Evolutionary conservation across 2,329 filamentous ascomycete species (phyloP).

Genomic region (Metarhizium humberi): DNA sequence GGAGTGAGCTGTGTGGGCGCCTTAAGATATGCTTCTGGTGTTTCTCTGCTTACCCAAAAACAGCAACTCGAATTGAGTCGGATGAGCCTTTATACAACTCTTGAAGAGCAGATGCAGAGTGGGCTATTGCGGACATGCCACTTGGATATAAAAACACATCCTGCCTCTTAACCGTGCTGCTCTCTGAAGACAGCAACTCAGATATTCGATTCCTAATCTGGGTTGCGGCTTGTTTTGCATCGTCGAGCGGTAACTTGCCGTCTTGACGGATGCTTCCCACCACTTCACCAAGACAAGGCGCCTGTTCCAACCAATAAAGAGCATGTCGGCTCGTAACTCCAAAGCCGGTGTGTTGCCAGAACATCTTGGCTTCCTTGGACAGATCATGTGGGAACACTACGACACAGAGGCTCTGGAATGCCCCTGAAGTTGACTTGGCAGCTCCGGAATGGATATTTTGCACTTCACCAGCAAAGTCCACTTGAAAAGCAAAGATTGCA

Average conservation of each 20-base stretch:
- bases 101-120: slow-evolving; percentile 11
- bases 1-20: neutral
- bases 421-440: neutral
- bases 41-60: slow-evolving; percentile 16
- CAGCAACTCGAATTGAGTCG: slow-evolving; percentile 11
- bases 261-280: neutral
- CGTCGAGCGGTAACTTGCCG: neutral
- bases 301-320: slow-evolving; percentile 14
- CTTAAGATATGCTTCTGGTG: neutral
- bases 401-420: slow-evolving; percentile 8
- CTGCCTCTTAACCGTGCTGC: slow-evolving; percentile 3
- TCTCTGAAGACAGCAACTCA: slow-evolving; percentile 10
- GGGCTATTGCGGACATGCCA: slow-evolving; percentile 41
- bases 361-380: slow-evolving; percentile 14
- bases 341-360: slow-evolving; percentile 20
- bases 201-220: slow-evolving; percentile 12
- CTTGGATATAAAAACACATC: slow-evolving; percentile 41
- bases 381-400: slow-evolving; percentile 10
- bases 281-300: slow-evolving; percentile 8
- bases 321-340: slow-evolving; percentile 20
- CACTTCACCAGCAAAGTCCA: slow-evolving; percentile 9
- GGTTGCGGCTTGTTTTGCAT: slow-evolving; percentile 7
- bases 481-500: neutral
- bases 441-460: neutral
- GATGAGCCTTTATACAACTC: neutral